These are phyloP conservation scores for Diaporthe sp. DNA, from an alignment of 2,329 filamentous ascomycete species.

Conservation along the genomic window DNA sequence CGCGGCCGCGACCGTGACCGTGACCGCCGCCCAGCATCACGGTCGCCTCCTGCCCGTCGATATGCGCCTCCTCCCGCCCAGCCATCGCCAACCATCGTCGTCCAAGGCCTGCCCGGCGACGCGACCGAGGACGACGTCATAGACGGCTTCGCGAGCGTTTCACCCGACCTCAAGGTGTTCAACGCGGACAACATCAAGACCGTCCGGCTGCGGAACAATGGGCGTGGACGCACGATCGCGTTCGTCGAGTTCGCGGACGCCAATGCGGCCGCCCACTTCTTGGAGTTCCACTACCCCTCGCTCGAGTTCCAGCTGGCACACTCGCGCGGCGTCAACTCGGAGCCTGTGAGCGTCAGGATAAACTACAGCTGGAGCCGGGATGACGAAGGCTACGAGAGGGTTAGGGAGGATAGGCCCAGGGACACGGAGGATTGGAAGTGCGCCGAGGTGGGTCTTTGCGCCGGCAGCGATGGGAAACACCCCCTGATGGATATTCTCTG, in stretches of 20 bases:
- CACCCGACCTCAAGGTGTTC: constrained; percentile 40
- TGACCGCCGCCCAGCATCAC: constrained; percentile 32
- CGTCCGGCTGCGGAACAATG: constrained; percentile 43
- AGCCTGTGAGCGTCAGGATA: constrained; percentile 50
- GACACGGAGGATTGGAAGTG: constrained; percentile 58
- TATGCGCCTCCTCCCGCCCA: constrained; percentile 36
- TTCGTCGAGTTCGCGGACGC: constrained; percentile 58
- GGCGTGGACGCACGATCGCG: constrained; percentile 51
- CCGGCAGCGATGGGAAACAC: background rate
- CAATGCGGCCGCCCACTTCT: constrained; percentile 56
- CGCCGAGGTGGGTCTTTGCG: constrained; percentile 48
- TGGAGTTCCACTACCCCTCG: constrained; percentile 54
- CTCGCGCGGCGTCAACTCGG: constrained; percentile 48
- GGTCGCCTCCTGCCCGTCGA: constrained; percentile 36
- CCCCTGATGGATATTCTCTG: background rate
- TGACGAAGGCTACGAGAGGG: constrained; percentile 44
- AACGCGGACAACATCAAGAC: constrained; percentile 41
- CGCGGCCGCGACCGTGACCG: constrained; percentile 19
- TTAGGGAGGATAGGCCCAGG: constrained; percentile 35
- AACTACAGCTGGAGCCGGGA: constrained; percentile 54
- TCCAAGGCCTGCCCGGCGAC: constrained; percentile 66
- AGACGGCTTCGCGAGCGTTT: constrained; percentile 43
- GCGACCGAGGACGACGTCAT: constrained; percentile 62
- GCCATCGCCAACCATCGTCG: constrained; percentile 57
- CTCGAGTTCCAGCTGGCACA: constrained; percentile 53